Evolutionary conservation across 1,284 basidiomycete species (phyloP).

Genomic region (Pseudozyma pruni): DNA sequence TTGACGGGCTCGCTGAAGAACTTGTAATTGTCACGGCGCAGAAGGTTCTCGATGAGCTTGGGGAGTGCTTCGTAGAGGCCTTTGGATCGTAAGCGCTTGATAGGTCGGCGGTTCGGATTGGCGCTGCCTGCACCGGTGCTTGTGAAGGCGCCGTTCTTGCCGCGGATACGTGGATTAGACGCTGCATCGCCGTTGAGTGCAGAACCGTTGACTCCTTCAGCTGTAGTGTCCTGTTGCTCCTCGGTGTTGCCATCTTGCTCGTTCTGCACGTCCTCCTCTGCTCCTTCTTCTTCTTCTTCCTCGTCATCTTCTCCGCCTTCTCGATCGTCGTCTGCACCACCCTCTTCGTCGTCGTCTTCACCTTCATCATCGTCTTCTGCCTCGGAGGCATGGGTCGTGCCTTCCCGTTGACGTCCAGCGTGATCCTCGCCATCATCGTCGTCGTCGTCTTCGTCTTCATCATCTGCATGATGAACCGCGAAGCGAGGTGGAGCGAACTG

Average conservation of each 20-base stretch:
- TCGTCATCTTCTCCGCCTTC: slow-evolving; percentile 11
- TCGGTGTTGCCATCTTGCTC: slow-evolving; percentile 1
- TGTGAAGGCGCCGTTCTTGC: slow-evolving; percentile 29
- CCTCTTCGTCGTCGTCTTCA: slow-evolving; percentile 4
- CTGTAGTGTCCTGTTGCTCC: not conserved
- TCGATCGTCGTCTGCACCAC: slow-evolving; percentile 5
- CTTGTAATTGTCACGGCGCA: slow-evolving; percentile 82
- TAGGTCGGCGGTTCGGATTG: slow-evolving; percentile 33
- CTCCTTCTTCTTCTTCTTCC: slow-evolving; percentile 8
- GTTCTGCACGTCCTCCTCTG: not conserved
- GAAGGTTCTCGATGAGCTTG: slow-evolving; percentile 50
- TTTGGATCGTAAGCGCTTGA: slow-evolving; percentile 47
- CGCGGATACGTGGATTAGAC: slow-evolving; percentile 14
- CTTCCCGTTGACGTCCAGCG: not conserved
- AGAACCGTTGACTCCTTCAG: not conserved
- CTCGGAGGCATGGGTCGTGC: not conserved
- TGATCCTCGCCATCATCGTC: slow-evolving; percentile 2
- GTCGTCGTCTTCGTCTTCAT: slow-evolving; percentile 16
- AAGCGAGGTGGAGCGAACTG: slow-evolving; percentile 20
- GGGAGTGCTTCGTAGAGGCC: slow-evolving; percentile 48
- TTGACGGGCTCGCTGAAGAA: slow-evolving; percentile 83
- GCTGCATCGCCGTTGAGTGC: not conserved
- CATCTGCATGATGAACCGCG: slow-evolving; percentile 2
- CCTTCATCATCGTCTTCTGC: slow-evolving; percentile 4
- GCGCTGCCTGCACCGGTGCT: slow-evolving; percentile 7